Evolutionary conservation across 805 yeast genomes (phyloP), one percentile per base, ranked within the genome.

Genomic region (Metschnikowia proteae): DNA sequence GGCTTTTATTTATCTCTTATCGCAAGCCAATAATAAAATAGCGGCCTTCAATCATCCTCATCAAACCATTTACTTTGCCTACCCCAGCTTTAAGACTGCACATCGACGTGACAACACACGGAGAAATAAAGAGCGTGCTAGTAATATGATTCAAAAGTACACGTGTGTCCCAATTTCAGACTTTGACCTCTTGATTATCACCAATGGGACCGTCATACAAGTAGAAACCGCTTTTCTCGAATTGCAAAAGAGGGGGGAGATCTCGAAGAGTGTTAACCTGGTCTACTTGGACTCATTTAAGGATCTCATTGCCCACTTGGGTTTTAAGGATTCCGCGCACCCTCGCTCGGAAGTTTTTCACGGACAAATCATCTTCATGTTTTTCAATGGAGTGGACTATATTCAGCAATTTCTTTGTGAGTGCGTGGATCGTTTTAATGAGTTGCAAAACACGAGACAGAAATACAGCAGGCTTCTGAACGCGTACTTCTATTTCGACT

Each of bases 331-430:
- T 9, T 7, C 29, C 22, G 11, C 37, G 3, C 13, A 33, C 6
- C 26, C 45, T 34, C 32, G 38, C n/a, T 25, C 38, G 17, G 45
- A 38, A 8, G 29, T 46, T 13, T 64, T 63, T 45, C 49, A 52
- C 6, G 74, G 69, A 2, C 65, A 64, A 48, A 63, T 67, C 6
- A 46, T 70, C 28, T 68, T 70, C 42, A 68, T 70, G 73, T 70
- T 68, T 36, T 70, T 70, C 53, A 56, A 68, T 37, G 73, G 72
- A 1, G 52, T 70, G 45, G 58, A 56, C 17, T 67, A 56, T 46
- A 59, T 70, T 22, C 73, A 68, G 48, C 56, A 61, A 17, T 55
- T 68, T 25, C 57, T 70, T 30, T 53, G 64, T 36, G 64, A 64
- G 46, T 48, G 63, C 38, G 63, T 70, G 23, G 72, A 67, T 39